Evolutionary conservation across 331 rosid species (phyloP).

Genomic region (Rhamnella rubrinervis): DNA sequence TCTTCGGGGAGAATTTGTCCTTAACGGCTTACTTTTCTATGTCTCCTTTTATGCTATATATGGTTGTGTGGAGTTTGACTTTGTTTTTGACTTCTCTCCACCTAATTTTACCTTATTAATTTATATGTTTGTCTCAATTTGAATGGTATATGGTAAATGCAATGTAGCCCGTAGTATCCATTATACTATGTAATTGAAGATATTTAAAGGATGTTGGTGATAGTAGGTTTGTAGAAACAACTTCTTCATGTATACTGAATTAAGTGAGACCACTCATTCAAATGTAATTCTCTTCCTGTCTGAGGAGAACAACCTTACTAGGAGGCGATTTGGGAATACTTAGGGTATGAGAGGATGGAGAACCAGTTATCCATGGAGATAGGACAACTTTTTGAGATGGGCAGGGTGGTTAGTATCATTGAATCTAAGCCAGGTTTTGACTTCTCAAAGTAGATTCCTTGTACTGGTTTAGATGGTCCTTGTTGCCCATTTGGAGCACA

Average conservation of each 20-base stretch:
- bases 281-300: background rate
- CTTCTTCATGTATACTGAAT: background rate
- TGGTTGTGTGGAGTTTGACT: no score
- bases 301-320: background rate
- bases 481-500: no score
- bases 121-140: background rate
- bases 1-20: background rate
- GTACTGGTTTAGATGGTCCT: no score
- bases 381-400: no score
- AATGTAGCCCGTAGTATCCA: background rate
- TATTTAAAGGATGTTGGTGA: background rate
- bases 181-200: background rate
- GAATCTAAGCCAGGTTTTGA: no score
- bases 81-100: background rate
- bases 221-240: slow-evolving; percentile 1
- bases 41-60: background rate
- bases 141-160: background rate
- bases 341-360: no score
- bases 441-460: no score
- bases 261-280: background rate
- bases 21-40: background rate
- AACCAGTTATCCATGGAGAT: no score
- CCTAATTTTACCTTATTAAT: no score
- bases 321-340: no score
- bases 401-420: no score